Conservation (phyloP, 148 eudicot species). For the Spergularia marina region DNA sequence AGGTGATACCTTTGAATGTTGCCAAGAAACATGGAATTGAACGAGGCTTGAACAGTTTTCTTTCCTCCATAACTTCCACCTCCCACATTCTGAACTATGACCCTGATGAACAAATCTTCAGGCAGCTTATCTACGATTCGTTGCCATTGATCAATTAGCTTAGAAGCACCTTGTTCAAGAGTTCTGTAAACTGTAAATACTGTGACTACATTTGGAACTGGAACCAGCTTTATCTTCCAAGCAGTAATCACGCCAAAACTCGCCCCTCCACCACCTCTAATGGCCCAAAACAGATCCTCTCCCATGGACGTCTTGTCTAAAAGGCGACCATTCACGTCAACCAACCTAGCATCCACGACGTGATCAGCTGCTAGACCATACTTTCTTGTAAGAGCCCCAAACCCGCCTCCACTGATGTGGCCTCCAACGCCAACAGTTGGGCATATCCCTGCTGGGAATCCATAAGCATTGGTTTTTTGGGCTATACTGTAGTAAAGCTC, state of each 20-base stretch:
- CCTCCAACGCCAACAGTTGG: slow-evolving; percentile 48
- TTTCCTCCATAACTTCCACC: slow-evolving; percentile 22
- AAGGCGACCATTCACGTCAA: slow-evolving; percentile 34
- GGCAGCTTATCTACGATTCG: slow-evolving; percentile 30
- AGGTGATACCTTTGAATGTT: slow-evolving; percentile 22
- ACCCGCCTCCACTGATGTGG: slow-evolving; percentile 49
- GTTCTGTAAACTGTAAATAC: slow-evolving; percentile 35
- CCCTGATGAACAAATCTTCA: slow-evolving; percentile 37
- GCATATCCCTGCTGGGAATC: slow-evolving; percentile 43
- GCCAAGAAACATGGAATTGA: slow-evolving; percentile 35
- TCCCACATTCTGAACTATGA: slow-evolving; percentile 24
- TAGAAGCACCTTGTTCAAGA: slow-evolving; percentile 27
- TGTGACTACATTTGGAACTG: slow-evolving; percentile 34
- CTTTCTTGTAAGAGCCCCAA: slow-evolving; percentile 38
- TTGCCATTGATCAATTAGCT: slow-evolving; percentile 42
- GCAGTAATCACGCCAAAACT: slow-evolving; percentile 46
- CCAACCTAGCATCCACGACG: slow-evolving; percentile 38
- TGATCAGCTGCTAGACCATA: slow-evolving; percentile 36
- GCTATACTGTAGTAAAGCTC: slow-evolving; percentile 38
- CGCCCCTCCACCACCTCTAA: slow-evolving; percentile 50
- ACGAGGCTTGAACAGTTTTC: slow-evolving; percentile 30
- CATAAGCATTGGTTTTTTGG: slow-evolving; percentile 24
- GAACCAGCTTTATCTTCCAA: slow-evolving; percentile 37
- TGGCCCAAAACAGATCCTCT: slow-evolving; percentile 37
- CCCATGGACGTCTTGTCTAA: slow-evolving; percentile 39